Base-by-base conservation (phyloP, 1,139 yeast genomes). In the Magnusiomyces clavatus region DNA sequence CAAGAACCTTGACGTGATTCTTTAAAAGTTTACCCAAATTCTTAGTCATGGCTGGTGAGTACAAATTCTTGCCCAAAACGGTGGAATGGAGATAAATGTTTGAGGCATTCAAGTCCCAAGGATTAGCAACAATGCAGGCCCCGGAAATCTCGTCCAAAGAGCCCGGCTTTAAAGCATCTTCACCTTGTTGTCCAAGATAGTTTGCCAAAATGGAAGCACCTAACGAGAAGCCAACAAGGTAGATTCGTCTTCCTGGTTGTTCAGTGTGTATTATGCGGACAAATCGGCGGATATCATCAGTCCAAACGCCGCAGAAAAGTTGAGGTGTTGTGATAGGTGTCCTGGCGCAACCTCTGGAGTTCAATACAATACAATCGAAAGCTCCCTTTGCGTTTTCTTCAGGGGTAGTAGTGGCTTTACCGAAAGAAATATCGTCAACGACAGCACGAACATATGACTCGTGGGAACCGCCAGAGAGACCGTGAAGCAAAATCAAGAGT, bases 391-490 rank as follows among this genome's bases (percentile, higher is more conserved):
- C 40, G 17, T 37, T 37, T n/a, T 37, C 17, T n/a, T 37, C 17
- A 16, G 14, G 14, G 40, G 14, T 37, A 16, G 14, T 37, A 16
- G 14, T 37, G 40, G 14, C n/a, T 8, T 31, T 43, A 8, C 29
- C 34, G 14, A 12, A 13, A 6, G 53, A 50, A 43, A 69, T 56
- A 46, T 57, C 59, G 44, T 60, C 54, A 43, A 68, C 59, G 10
- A 65, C 60, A 54, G 90, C 82, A 55, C 96, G 78, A 53, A 89
- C 84, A 61, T 89, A 81, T 2, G 92, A 80, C 64, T 90, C 97
- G 60, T 88, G 95, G 19, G 95, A 84, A 0, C 97, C 96, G 19
- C 97, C 97, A 4, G 88, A 90, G 42, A 90, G 76, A 0, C 97
- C 97, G 64, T 90, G 97, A 49, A 83, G 69, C 5, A 84, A 74